Conservation (phyloP, 2,329 filamentous ascomycete genomes). For the Aspergillus pseudonomiae region DNA sequence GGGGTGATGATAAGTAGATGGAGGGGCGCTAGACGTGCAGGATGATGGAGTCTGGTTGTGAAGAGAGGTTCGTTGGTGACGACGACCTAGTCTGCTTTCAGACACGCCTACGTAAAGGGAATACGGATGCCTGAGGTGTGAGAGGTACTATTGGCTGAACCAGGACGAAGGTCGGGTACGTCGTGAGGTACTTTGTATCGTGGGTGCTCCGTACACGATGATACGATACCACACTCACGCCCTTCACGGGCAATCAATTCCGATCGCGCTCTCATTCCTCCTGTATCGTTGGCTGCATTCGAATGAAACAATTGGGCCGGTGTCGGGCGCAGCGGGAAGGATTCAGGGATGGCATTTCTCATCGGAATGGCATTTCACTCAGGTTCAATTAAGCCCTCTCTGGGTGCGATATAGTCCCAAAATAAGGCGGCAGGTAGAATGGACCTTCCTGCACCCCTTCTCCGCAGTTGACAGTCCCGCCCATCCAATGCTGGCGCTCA, state of each 20-base stretch:
- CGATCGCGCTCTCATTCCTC: slow-evolving; percentile 15
- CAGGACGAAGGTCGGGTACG: neutral
- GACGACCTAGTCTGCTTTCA: slow-evolving; percentile 15
- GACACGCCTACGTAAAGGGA: slow-evolving; percentile 7
- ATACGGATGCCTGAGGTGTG: neutral
- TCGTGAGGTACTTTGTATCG: neutral
- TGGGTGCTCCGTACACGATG: neutral
- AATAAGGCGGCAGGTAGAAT: slow-evolving; percentile 19
- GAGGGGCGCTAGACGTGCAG: slow-evolving; percentile 10
- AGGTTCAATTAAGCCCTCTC: slow-evolving; percentile 1
- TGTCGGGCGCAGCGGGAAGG: slow-evolving; percentile 3
- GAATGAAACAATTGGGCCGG: slow-evolving; percentile 9
- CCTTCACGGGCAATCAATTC: neutral
- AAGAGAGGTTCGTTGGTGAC: slow-evolving; percentile 8
- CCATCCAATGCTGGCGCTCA: slow-evolving; percentile 24
- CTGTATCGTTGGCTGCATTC: slow-evolving; percentile 8
- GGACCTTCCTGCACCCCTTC: slow-evolving; percentile 22
- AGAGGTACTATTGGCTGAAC: neutral
- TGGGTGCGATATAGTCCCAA: neutral
- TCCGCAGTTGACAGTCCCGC: slow-evolving; percentile 30
- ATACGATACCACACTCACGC: neutral
- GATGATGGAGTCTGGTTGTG: neutral
- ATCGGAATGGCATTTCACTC: neutral
- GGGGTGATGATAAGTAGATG: slow-evolving; percentile 13
- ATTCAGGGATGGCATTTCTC: neutral